These are phyloP conservation scores for Aspergillus diversus DNA, from an alignment of 495 filamentous ascomycete species.

Conservation along the genomic window DNA sequence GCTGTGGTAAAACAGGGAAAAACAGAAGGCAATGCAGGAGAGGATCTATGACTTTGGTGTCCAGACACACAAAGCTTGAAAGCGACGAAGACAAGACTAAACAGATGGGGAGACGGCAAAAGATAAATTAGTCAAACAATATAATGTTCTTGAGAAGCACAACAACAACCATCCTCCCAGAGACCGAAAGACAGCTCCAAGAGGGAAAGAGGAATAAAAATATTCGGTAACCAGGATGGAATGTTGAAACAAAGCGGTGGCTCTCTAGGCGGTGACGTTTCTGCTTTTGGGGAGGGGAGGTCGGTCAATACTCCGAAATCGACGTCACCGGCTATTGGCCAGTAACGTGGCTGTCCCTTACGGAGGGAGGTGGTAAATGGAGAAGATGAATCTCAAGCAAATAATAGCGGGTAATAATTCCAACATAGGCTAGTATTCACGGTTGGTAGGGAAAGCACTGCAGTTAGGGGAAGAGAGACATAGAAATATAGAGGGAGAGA, in stretches of 20 bases:
- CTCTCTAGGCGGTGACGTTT: slow-evolving; percentile 41
- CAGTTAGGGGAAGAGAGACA: not conserved
- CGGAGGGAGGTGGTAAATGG: not conserved
- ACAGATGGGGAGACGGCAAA: too few species aligned
- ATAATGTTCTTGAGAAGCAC: not conserved
- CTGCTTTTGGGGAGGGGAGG: slow-evolving; percentile 1
- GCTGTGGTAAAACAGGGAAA: slow-evolving; percentile 13
- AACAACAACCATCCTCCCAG: slow-evolving; percentile 2
- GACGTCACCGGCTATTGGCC: slow-evolving; percentile 2
- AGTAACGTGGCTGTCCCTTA: not conserved
- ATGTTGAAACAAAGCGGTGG: slow-evolving; percentile 21
- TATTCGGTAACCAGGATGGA: slow-evolving; percentile 4
- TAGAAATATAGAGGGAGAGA: not conserved
- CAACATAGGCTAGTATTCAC: not conserved
- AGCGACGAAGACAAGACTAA: not conserved
- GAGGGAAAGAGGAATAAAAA: not conserved
- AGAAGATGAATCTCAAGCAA: not conserved
- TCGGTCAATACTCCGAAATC: slow-evolving; percentile 6
- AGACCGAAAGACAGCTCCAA: not conserved
- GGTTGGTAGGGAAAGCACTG: not conserved
- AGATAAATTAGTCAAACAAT: not conserved
- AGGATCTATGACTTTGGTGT: slow-evolving; percentile 14
- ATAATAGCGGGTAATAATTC: not conserved
- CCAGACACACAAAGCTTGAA: slow-evolving; percentile 14
- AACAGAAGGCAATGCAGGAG: not conserved